Conservation (phyloP, 495 filamentous ascomycete species). For the Talaromyces nanjingensis region DNA sequence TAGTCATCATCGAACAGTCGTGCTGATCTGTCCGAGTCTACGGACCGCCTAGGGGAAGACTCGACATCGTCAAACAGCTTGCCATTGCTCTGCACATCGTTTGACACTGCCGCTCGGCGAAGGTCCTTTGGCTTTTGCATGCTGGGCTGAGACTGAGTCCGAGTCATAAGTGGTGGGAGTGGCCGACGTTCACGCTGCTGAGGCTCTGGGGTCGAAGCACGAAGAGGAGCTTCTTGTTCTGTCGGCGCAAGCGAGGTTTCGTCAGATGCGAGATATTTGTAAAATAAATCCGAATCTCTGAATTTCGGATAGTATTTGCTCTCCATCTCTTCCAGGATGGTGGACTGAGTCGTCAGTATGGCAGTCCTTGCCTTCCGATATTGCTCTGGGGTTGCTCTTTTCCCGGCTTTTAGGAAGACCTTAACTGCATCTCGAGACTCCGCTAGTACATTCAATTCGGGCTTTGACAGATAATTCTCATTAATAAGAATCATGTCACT, state of each 20-base stretch:
- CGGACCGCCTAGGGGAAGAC: conserved; percentile 43
- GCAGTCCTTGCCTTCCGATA: conserved; percentile 79
- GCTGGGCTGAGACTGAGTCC: conserved; percentile 34
- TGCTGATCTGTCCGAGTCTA: conserved; percentile 48
- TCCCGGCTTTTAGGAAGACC: conserved; percentile 70
- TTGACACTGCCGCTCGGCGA: conserved; percentile 48
- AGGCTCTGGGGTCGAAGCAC: conserved; percentile 17
- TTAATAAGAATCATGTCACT: conserved; percentile 84
- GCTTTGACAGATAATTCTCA: conserved; percentile 74
- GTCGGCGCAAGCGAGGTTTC: conserved; percentile 51
- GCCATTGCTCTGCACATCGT: conserved; percentile 39
- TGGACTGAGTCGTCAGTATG: conserved; percentile 74
- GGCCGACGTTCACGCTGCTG: conserved; percentile 31
- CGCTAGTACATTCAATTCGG: conserved; percentile 70
- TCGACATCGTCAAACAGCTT: conserved; percentile 39
- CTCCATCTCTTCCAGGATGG: conserved; percentile 76
- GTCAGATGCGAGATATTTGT: conserved; percentile 88
- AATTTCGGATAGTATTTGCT: conserved; percentile 74
- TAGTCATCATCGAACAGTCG: conserved; percentile 61
- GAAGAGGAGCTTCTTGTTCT: conserved; percentile 18
- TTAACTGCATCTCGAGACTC: conserved; percentile 62
- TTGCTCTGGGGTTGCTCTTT: conserved; percentile 65
- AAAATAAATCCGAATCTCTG: conserved; percentile 86
- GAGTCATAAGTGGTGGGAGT: conserved; percentile 34
- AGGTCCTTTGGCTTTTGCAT: conserved; percentile 37